Evolutionary conservation across 2,329 filamentous ascomycete species (phyloP), one percentile per base, ranked within the genome.

Genomic region (Fusarium scirpi): DNA sequence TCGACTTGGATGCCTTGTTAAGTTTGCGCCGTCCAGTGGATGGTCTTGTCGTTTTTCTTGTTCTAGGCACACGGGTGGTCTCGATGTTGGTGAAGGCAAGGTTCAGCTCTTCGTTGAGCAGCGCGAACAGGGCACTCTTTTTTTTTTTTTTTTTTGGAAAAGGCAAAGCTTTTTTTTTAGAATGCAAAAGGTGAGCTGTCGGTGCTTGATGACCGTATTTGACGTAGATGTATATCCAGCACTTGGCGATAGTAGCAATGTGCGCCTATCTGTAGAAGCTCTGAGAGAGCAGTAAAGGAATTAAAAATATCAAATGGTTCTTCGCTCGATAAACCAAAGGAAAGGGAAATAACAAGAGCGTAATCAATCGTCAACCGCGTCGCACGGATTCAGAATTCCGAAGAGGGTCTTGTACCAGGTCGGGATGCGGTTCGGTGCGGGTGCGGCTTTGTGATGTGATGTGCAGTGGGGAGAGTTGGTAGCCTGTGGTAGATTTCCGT

Each of bases 401-500:
- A 58, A 48, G 58, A 61, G 67, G 60, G 59, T 59, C 60, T 72
- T 71, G 69, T 71, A 57, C 61, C 65, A 63, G 69, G 65, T 69
- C 40, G 53, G 67, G 58, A 73, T 72, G 74, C 67, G 68, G 70
- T 56, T 57, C 65, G 56, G 72, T 70, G 71, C 52, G 38, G 52
- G 40, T 34, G 54, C 70, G 68, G 70, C 73, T 65, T 71, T 64
- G 74, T 78, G 76, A 72, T 64, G 74, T 78, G 76, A 72, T 79
- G 73, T 81, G 79, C 78, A 80, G 69, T 77, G 78, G 78, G 73
- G 73, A 80, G 78, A 78, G 78, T 81, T 81, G 76, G 67, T 72
- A 74, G 72, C 65, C 73, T 74, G 58, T 56, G 69, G 72, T 76
- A 71, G 75, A 77, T 74, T 76, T 76, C 68, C 66, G 61, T 71